Conservation (phyloP, 768 basidiomycete genomes). For the Mycena crocata region DNA sequence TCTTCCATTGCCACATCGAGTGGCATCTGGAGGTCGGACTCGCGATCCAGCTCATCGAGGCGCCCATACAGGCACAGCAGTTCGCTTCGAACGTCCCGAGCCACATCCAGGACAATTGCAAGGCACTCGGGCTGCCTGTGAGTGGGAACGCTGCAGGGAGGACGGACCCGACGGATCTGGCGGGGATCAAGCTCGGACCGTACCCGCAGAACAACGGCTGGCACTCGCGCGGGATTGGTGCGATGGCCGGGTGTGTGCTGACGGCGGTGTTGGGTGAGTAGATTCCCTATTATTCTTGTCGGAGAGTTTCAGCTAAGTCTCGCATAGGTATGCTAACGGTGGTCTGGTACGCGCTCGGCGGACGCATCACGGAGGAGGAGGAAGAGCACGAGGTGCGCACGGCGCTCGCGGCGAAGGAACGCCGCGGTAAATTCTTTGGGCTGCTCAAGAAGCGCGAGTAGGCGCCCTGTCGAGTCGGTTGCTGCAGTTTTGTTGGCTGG, state of each 20-base stretch:
- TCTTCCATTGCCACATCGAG: constrained; percentile 89
- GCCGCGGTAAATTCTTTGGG: constrained; percentile 60
- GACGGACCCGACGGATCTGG: constrained; percentile 74
- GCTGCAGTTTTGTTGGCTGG: too few relatives aligned
- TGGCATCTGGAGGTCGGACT: constrained; percentile 91
- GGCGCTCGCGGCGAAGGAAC: constrained; percentile 68
- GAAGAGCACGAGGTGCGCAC: constrained; percentile 76
- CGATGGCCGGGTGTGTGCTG: constrained; percentile 85
- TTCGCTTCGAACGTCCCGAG: constrained; percentile 63
- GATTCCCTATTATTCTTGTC: neutral
- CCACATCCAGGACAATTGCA: constrained; percentile 78
- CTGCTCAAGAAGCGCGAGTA: constrained; percentile 32
- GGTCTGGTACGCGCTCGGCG: constrained; percentile 89
- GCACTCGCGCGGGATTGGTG: constrained; percentile 78
- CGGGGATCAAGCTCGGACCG: constrained; percentile 74
- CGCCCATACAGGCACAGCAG: constrained; percentile 77
- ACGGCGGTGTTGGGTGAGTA: constrained; percentile 74
- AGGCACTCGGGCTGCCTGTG: constrained; percentile 62
- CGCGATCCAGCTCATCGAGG: constrained; percentile 86
- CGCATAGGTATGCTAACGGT: constrained; percentile 73
- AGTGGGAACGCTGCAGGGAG: constrained; percentile 92
- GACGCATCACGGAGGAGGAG: constrained; percentile 80
- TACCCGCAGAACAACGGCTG: constrained; percentile 80
- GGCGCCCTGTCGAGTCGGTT: neutral
- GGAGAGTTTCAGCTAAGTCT: neutral